Conservation (phyloP, 75 land plant genomes). For the Pinus tabuliformis region DNA sequence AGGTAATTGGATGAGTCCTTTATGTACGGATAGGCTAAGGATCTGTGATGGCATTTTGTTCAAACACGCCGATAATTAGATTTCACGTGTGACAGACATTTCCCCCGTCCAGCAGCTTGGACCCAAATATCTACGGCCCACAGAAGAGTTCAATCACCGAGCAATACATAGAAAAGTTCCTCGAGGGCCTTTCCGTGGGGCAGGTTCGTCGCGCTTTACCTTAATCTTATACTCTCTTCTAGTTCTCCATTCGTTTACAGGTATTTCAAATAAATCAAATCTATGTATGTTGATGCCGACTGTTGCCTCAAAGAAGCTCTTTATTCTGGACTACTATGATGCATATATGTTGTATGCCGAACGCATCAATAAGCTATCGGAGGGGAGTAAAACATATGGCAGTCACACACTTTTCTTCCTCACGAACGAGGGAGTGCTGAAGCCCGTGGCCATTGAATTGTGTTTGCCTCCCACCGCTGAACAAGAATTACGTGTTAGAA, state of each 20-base stretch:
- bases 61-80: too few relatives aligned
- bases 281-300: conserved; percentile 13
- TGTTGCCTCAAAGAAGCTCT: conserved; percentile 13
- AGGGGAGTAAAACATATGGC: conserved; percentile 43
- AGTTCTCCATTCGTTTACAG: too few relatives aligned
- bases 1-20: too few relatives aligned
- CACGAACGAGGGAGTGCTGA: conserved; percentile 35
- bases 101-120: conserved; percentile 72
- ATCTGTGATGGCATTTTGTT: too few relatives aligned
- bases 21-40: too few relatives aligned
- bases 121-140: conserved; percentile 60
- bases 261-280: too few relatives aligned
- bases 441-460: conserved; percentile 68
- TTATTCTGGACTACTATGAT: conserved; percentile 30
- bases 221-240: too few relatives aligned
- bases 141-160: conserved; percentile 61
- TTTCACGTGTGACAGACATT: conserved; percentile 34
- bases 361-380: conserved; percentile 11
- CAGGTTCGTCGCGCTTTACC: conserved; percentile 22
- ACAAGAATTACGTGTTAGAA: conserved; percentile 17
- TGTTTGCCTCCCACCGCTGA: conserved; percentile 45
- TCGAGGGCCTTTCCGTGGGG: conserved; percentile 65
- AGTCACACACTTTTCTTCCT: conserved; percentile 51
- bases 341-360: conserved; percentile 21
- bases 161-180: conserved; percentile 46